phyloP scores from a whole-genome alignment of 257 asterid species.

The Ajuga chamaepitys region DNA sequence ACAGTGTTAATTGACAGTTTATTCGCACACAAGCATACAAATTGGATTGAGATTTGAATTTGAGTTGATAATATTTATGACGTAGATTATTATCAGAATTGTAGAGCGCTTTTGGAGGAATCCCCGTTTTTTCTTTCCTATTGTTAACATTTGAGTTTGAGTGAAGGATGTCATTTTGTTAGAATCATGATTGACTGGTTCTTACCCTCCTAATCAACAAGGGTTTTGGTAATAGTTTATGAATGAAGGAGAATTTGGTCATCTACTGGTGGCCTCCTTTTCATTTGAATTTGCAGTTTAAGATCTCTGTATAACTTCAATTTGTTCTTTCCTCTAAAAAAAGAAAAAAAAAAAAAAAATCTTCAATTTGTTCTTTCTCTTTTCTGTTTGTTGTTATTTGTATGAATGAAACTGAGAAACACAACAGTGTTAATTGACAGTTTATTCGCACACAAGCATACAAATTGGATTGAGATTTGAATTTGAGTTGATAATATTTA shows the following conservation, averaged over 20 bases:
- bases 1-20: neutral
- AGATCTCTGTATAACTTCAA: neutral
- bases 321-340: no score
- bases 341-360: no score
- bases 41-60: neutral
- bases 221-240: neutral
- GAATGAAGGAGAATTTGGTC: neutral
- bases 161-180: neutral
- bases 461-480: neutral
- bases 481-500: neutral
- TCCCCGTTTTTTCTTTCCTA: no score
- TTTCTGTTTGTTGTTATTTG: neutral
- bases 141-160: no score
- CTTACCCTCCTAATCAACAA: neutral
- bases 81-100: neutral
- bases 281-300: neutral
- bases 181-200: neutral
- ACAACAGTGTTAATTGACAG: neutral
- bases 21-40: neutral
- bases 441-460: neutral
- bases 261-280: neutral
- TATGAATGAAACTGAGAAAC: neutral
- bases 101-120: neutral
- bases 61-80: neutral
- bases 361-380: neutral